Evolutionary conservation across 2,329 filamentous ascomycete genomes (phyloP), one percentile per base, ranked within the genome.

Genomic region (Plenodomus tracheiphilus): DNA sequence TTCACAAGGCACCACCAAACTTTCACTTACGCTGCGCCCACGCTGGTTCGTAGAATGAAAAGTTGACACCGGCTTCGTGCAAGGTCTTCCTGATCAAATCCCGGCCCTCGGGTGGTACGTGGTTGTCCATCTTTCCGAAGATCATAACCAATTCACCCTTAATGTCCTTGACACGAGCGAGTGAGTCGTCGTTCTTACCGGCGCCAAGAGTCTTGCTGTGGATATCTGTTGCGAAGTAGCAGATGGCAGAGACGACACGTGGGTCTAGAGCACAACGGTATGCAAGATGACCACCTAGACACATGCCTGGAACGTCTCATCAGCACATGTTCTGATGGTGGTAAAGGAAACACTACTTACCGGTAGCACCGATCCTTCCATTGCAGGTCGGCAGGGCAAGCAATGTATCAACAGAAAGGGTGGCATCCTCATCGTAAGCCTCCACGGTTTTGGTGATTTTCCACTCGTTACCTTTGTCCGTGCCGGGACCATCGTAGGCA

Each of bases 181-280:
- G 68, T 56, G 79, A 82, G 63, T 88, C 82, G 65, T 89, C 86
- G 18, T 77, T 78, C 69, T 83, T 83, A 58, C 83, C 76, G 50
- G 83, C 81, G 19, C 91, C 93, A 1, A 97, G 81, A 8, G 86
- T 90, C 48, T 83, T 81, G 55, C 79, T 84, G 77, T 97, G 93
- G 43, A 97, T 85, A 75, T 97, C 93, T 11, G 92, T 97, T 8
- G 90, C 91, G 74, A 97, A 97, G 77, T 91, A 97, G 70, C 90
- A 87, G 22, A 96, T 87, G 32, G 85, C 85, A 22, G 90, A 89
- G 34, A 81, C 80, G 49, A 97, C 83, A 47, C 92, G 82, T 18
- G 82, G 79, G 71, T 97, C 91, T 41, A 97, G 80, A 62, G 85
- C 85, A 61, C 81, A 84, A 36, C 85, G 79, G 69, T 84, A 87